phyloP scores from a whole-genome alignment of 192 early-diverging fungal genomes.

The Backusella morwellensis region DNA sequence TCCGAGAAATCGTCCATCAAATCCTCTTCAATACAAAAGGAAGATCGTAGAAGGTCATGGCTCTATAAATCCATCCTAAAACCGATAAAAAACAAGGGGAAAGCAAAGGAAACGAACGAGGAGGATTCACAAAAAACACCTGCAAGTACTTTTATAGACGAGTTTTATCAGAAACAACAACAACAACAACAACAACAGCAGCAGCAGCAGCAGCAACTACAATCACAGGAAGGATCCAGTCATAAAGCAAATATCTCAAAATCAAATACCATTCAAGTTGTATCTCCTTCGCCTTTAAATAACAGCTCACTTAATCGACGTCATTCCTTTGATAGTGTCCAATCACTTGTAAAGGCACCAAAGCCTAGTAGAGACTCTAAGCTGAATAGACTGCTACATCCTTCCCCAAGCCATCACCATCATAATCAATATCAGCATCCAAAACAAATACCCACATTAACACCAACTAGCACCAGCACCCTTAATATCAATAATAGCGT shows the following conservation, averaged over 20 bases:
- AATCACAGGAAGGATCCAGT: background rate
- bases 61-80: slow-evolving; percentile 7
- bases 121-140: background rate
- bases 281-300: background rate
- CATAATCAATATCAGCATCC: background rate
- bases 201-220: background rate
- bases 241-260: background rate
- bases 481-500: background rate
- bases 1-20: background rate
- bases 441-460: background rate
- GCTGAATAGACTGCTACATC: background rate
- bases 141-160: background rate
- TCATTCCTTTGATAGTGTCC: slow-evolving; percentile 7
- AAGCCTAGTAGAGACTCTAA: background rate
- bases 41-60: background rate
- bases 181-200: background rate
- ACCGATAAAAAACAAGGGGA: background rate
- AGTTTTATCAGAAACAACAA: background rate
- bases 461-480: background rate
- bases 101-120: background rate
- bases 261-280: background rate
- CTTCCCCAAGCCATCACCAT: background rate
- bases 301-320: background rate
- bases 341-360: background rate
- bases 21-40: background rate